Evolutionary conservation across 2,329 filamentous ascomycete species (phyloP).

Genomic region (Corinectria fuckeliana): DNA sequence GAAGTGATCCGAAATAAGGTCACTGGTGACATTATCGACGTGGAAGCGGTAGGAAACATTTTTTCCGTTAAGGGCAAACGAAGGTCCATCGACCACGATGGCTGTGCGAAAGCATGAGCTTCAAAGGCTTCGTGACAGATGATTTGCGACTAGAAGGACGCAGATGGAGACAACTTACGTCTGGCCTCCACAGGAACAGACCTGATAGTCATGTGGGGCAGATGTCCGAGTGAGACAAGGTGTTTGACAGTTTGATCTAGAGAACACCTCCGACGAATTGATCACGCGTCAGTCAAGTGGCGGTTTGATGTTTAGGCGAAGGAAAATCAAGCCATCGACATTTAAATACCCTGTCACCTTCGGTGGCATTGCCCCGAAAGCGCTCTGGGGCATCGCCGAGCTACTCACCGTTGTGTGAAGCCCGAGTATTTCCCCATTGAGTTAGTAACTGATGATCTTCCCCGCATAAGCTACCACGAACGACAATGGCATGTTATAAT

Average conservation of each 20-base stretch:
- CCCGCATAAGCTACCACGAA: not conserved
- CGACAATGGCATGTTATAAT: too few species aligned
- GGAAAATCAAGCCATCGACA: not conserved
- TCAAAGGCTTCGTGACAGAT: not conserved
- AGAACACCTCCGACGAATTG: too few species aligned
- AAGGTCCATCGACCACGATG: conserved; percentile 59
- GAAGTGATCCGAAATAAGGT: conserved; percentile 67
- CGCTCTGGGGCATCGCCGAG: not conserved
- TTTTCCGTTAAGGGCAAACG: conserved; percentile 63
- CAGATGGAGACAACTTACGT: not conserved
- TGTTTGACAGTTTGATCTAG: too few species aligned
- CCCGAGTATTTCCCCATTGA: not conserved
- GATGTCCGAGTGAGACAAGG: not conserved
- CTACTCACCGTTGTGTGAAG: not conserved
- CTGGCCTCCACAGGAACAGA: not conserved
- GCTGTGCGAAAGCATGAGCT: conserved; percentile 41
- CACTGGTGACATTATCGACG: conserved; percentile 60
- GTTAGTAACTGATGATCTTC: not conserved
- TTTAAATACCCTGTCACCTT: not conserved
- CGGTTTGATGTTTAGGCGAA: not conserved
- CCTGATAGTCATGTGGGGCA: not conserved
- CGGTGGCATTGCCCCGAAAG: too few species aligned
- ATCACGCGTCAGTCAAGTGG: not conserved
- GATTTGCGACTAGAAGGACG: too few species aligned
- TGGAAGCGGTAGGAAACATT: conserved; percentile 69